Percentiles rank a stretch among this genome's conserved stretches.
Conservation (phyloP, 139 green algal species). For the Auxenochlorella protothecoides region DNA sequence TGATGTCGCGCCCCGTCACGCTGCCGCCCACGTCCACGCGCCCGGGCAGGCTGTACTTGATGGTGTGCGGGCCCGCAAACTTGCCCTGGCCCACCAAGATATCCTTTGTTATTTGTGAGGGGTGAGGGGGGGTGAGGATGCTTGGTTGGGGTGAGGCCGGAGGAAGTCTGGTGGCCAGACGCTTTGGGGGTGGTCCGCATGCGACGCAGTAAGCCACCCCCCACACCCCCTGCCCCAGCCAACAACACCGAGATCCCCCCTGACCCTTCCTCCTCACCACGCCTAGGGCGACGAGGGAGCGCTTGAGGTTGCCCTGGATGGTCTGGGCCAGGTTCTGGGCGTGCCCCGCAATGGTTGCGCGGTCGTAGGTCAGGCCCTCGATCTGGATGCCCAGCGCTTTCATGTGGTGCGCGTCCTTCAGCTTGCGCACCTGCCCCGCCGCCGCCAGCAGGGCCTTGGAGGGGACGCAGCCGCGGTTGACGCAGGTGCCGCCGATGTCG, state of each 20-base stretch:
- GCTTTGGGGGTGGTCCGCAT: too few relatives aligned
- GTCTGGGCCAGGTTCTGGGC: constrained; percentile 78
- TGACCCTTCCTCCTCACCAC: constrained; percentile 49
- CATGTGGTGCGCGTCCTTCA: constrained; percentile 85
- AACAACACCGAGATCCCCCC: neutral
- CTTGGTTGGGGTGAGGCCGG: too few relatives aligned
- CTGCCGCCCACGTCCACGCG: constrained; percentile 83
- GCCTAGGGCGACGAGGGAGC: constrained; percentile 83
- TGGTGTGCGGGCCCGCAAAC: constrained; percentile 67
- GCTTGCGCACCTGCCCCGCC: constrained; percentile 81
- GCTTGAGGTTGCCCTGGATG: constrained; percentile 86
- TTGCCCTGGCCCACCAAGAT: constrained; percentile 85
- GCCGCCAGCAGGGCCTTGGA: constrained; percentile 95
- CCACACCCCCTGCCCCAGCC: neutral
- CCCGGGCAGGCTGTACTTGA: constrained; percentile 82
- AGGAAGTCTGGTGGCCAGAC: too few relatives aligned
- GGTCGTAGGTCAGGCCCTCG: constrained; percentile 73
- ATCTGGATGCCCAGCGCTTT: constrained; percentile 89
- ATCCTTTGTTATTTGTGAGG: constrained; percentile 43
- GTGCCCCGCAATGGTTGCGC: constrained; percentile 86
- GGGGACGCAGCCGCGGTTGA: constrained; percentile 98
- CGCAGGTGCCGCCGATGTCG: constrained; percentile 96
- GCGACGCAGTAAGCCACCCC: too few relatives aligned
- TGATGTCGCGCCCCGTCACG: constrained; percentile 88
- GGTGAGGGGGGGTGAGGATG: neutral